Conservation (phyloP, 1,284 basidiomycete species). For the Cutaneotrichosporon cavernicola region DNA sequence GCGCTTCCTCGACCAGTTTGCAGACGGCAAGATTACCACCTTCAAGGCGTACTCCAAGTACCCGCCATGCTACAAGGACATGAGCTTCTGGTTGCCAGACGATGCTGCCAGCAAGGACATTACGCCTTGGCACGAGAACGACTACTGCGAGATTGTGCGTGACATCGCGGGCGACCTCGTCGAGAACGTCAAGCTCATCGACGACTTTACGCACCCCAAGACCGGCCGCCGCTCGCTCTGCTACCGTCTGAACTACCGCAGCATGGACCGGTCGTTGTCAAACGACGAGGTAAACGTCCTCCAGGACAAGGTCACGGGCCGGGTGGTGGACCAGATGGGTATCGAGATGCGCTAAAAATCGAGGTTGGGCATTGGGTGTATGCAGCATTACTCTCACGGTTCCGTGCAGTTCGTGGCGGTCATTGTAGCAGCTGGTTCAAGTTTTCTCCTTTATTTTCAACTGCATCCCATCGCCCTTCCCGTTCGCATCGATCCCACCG, state of each 20-base stretch:
- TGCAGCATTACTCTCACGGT: slow-evolving; percentile 6
- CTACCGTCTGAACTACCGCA: slow-evolving; percentile 91
- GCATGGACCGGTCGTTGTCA: slow-evolving; percentile 92
- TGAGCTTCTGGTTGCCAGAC: slow-evolving; percentile 82
- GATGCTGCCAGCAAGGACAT: slow-evolving; percentile 15
- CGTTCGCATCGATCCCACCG: too few species aligned
- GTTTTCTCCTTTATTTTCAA: background rate
- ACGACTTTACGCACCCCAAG: slow-evolving; percentile 89
- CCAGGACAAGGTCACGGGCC: slow-evolving; percentile 58
- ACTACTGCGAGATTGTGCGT: slow-evolving; percentile 91
- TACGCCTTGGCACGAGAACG: slow-evolving; percentile 79
- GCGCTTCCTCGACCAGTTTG: slow-evolving; percentile 87
- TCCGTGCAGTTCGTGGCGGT: background rate
- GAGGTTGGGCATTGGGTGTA: background rate
- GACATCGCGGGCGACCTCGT: slow-evolving; percentile 88
- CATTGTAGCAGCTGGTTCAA: background rate
- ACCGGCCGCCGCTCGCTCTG: slow-evolving; percentile 76
- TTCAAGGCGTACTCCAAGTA: slow-evolving; percentile 89
- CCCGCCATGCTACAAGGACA: slow-evolving; percentile 82
- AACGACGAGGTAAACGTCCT: slow-evolving; percentile 85
- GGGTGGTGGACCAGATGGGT: slow-evolving; percentile 54
- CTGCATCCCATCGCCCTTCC: too few species aligned
- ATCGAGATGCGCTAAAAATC: slow-evolving; percentile 53
- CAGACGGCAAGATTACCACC: slow-evolving; percentile 67
- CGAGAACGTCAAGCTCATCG: slow-evolving; percentile 87